phyloP scores from a whole-genome alignment of 768 basidiomycete species.

The Podaxis carcinomalis region DNA sequence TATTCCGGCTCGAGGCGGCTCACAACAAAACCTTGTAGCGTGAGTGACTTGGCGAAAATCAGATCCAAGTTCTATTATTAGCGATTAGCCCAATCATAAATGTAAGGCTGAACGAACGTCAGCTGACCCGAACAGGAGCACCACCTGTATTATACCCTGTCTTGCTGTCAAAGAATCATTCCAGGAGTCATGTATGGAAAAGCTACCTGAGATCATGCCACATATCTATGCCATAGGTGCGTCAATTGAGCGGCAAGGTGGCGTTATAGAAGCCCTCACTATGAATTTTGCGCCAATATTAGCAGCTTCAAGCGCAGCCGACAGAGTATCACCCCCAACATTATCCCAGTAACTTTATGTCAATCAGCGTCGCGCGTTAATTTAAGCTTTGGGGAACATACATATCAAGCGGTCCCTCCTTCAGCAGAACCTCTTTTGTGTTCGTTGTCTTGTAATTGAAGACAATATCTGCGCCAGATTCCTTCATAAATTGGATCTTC shows the following conservation, averaged over 20 bases:
- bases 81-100: too few relatives aligned
- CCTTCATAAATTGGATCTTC: constrained; percentile 51
- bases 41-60: constrained; percentile 38
- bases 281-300: constrained; percentile 38
- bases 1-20: constrained; percentile 25
- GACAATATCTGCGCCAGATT: constrained; percentile 51
- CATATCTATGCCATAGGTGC: not conserved
- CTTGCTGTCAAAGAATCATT: not conserved
- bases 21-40: constrained; percentile 41
- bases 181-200: not conserved
- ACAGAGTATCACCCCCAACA: constrained; percentile 45
- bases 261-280: constrained; percentile 11
- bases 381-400: constrained; percentile 17
- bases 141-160: not conserved
- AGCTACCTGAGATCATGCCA: constrained; percentile 1
- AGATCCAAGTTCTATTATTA: constrained; percentile 30
- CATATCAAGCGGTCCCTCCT: constrained; percentile 53
- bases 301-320: constrained; percentile 31
- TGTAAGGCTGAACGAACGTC: not conserved
- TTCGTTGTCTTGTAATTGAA: constrained; percentile 61
- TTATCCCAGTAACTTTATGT: constrained; percentile 26
- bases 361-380: not conserved
- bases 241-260: not conserved
- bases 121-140: not conserved
- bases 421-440: constrained; percentile 38